Evolutionary conservation across 164 flowering plant species (phyloP).

Genomic region (Nymphaea colorata): DNA sequence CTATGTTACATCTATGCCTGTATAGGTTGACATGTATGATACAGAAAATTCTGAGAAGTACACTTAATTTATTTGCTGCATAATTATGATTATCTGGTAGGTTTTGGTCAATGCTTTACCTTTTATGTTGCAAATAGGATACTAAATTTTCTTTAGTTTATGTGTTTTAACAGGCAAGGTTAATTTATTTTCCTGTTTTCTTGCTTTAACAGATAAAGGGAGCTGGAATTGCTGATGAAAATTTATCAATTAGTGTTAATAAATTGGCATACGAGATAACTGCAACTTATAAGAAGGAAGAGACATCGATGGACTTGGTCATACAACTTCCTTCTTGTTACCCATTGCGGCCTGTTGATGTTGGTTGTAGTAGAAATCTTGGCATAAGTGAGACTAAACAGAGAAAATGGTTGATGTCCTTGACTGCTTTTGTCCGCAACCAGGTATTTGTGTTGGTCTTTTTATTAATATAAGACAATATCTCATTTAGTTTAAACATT

Average conservation of each 20-base stretch:
- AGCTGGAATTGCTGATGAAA: slow-evolving; percentile 59
- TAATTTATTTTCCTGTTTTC: not conserved
- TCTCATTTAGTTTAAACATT: too few species aligned
- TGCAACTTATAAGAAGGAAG: slow-evolving; percentile 95
- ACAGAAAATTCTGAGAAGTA: too few species aligned
- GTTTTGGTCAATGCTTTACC: not conserved
- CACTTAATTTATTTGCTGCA: not conserved
- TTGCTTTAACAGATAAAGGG: slow-evolving; percentile 62
- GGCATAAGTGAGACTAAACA: slow-evolving; percentile 90
- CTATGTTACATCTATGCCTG: too few species aligned
- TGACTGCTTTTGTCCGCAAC: slow-evolving; percentile 81
- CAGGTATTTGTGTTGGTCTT: slow-evolving; percentile 37
- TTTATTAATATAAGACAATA: too few species aligned
- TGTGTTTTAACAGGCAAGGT: not conserved
- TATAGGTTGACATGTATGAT: too few species aligned
- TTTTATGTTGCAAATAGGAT: not conserved
- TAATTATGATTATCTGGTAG: not conserved
- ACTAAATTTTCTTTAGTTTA: too few species aligned
- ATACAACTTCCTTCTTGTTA: slow-evolving; percentile 87
- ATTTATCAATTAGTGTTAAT: slow-evolving; percentile 73
- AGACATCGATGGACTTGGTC: slow-evolving; percentile 89
- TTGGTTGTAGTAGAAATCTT: slow-evolving; percentile 74
- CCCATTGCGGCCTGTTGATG: slow-evolving; percentile 82
- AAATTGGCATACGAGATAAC: slow-evolving; percentile 83
- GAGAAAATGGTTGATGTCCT: slow-evolving; percentile 90